Base-by-base conservation (phyloP, 805 yeast species). In the Yamadazyma scolyti region DNA sequence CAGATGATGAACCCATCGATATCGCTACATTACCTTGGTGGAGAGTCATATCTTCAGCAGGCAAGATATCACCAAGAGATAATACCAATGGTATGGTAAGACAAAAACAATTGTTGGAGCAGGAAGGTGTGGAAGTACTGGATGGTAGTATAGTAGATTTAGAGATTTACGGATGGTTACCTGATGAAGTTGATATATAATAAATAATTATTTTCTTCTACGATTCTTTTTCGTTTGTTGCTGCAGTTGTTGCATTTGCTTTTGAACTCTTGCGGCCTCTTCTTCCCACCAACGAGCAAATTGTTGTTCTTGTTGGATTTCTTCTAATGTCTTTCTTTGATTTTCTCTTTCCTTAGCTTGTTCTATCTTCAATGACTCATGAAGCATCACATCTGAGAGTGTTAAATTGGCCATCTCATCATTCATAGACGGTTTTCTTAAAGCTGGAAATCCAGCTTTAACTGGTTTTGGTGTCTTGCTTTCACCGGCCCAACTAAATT, bases 221-320 rank as follows among this genome's bases (percentile, higher is more conserved):
- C 18, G 24, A 10, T 31, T 26, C 26, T 26, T 25, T 12, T 14
- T 20, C 12, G 21, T 30, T 33, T 23, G 41, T 37, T 16, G 8
- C 10, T 26, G 15, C 19, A 23, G 18, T 15, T 15, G 27, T 25
- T 33, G 34, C 55, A 60, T 47, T 39, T 53, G 58, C 28, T 46
- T 50, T 49, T 82, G 90, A 6, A 81, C 82, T 30, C 71, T 65
- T n/a, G 65, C 65, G 33, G 86, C 70, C 48, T 88, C 96, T 42
- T 75, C 77, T 21, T 75, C 82, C 89, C 95, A 88, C 96, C 96
- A 88, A 37, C 62, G 71, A 17, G 80, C 88, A 61, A 88, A 88
- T 48, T 80, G 87, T 47, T 84, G 85, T 41, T 88, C 96, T 42
- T 79, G 80, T 48, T 79, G 81, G 27, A 82, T 72, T 36, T 88